Evolutionary conservation across 306 rosid genomes (phyloP), one percentile per base, ranked within the genome.

Genomic region (Quercus parvula): DNA sequence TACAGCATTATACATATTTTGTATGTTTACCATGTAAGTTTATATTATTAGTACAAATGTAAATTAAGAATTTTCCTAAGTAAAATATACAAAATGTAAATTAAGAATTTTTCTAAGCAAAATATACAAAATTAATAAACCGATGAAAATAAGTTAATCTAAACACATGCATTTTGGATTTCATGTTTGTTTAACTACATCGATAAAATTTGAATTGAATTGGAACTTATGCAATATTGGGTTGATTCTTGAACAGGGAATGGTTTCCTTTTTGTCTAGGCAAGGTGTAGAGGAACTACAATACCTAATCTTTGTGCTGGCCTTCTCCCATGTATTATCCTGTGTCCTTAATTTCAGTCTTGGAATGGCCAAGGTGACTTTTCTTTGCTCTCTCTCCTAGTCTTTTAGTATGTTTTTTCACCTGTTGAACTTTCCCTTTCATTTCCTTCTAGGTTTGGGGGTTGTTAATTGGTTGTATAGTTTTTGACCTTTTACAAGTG

Each of bases 341-440:
- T 78, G 84, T 22, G 24, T 88, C 12, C 89, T 90, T 70, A 90
- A 88, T 14, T 86, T 86, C 59, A 20, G 79, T 44, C 90, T 90
- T 70, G 94, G 94, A 44, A 76, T 88, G 79, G 91, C 90, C 4
- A 90, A 90, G 94, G 94, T 90, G 54, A 4, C 27, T 31, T 14
- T 5, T 8, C 10, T 18, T 27, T 15, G 46, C 31, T 5, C 8
- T 14, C 27, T 70, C 17, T 27, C 38, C n/a, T n/a, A 13, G 25
- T 5, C 6, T 14, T 35, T 46, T 1, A 24, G 13, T 14, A 59
- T 10, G 15, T 31, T 30, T 0, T 2, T 38, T 38, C 46, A 30
- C 12, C 18, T 30, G 3, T 19, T 31, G 0, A 66, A 1, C 4
- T 63, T 56, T 27, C 28, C 2, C 12, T 0, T 18, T 15, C 9